Evolutionary conservation across 1,284 basidiomycete genomes (phyloP), one percentile per base, ranked within the genome.

Genomic region (Heterobasidion parviporum): DNA sequence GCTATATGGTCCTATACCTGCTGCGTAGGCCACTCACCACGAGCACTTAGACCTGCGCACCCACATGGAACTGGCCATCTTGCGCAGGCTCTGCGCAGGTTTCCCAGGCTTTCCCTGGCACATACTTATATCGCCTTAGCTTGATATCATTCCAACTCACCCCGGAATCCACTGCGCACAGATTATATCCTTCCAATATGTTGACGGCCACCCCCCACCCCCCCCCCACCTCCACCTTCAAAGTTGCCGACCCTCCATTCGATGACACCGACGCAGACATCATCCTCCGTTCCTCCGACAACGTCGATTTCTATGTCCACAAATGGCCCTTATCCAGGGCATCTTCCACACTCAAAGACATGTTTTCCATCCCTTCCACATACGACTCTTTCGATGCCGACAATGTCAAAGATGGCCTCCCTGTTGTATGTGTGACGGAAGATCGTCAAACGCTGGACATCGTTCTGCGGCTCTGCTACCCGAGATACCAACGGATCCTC

Each of bases 211-310:
- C 41, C 41, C 12, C 16, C 41, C 3, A 44, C 3, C 41, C 3
- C 16, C 3, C 2, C 41, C 16, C 6, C 41, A 44, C 6, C 2
- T 3, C 41, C 41, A 14, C 41, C 3, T 44, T 16, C 2, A 44
- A 44, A 44, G 41, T 6, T 14, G 14, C 41, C 6, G 16, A 44
- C 12, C 16, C 41, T 14, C 41, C 12, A 6, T 12, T 16, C 41
- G 45, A 56, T 45, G 44, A 53, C 34, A 15, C 16, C 6, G 61
- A 61, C 41, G 63, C 59, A 46, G 63, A 64, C 48, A 26, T 63
- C 26, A 34, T 59, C 44, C 10, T 64, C 8, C 57, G 48, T 32
- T 60, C 63, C n/a, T 59, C 57, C 7, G 62, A 61, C 44, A 50
- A 54, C 12, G 54, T 58, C 33, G 56, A 56, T 33, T 60, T 63